Evolutionary conservation across 768 basidiomycete species (phyloP).

Genomic region (Daedalea quercina): DNA sequence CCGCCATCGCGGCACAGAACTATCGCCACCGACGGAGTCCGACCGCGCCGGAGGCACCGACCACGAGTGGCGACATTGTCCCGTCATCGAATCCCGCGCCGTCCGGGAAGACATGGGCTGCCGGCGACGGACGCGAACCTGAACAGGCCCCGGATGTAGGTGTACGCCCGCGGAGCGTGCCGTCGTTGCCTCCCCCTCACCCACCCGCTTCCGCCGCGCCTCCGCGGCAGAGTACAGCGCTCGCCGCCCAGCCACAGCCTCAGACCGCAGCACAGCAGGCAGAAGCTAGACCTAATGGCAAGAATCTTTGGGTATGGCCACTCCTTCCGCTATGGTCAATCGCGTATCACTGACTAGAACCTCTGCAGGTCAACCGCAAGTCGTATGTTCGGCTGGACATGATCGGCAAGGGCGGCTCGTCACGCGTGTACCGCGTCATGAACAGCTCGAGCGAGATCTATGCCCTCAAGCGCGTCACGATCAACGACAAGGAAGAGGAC

Average conservation of each 20-base stretch:
- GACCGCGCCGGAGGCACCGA: constrained; percentile 55
- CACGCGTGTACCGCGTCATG: constrained; percentile 91
- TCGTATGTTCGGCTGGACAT: constrained; percentile 79
- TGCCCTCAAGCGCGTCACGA: constrained; percentile 87
- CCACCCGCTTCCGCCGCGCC: constrained; percentile 3
- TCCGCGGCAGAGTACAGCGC: constrained; percentile 8
- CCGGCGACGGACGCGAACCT: constrained; percentile 31
- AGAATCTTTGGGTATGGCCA: constrained; percentile 6
- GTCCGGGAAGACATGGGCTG: constrained; percentile 39
- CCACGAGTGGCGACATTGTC: constrained; percentile 32
- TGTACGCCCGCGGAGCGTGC: background rate
- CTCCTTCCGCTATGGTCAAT: background rate
- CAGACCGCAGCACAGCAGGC: background rate
- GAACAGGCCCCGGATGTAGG: constrained; percentile 11
- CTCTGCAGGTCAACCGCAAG: constrained; percentile 66
- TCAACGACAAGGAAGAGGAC: constrained; percentile 85
- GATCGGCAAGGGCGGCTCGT: constrained; percentile 91
- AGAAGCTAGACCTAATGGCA: background rate
- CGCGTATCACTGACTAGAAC: background rate
- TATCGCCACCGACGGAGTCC: constrained; percentile 59
- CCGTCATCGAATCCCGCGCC: constrained; percentile 9
- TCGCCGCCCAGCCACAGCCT: constrained; percentile 4
- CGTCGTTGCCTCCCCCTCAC: constrained; percentile 9
- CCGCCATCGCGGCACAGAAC: constrained; percentile 2
- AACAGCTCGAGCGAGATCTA: constrained; percentile 70